These are phyloP conservation scores for Bipolaris victoriae DNA, from an alignment of 2,329 filamentous ascomycete genomes.

Conservation along the genomic window DNA sequence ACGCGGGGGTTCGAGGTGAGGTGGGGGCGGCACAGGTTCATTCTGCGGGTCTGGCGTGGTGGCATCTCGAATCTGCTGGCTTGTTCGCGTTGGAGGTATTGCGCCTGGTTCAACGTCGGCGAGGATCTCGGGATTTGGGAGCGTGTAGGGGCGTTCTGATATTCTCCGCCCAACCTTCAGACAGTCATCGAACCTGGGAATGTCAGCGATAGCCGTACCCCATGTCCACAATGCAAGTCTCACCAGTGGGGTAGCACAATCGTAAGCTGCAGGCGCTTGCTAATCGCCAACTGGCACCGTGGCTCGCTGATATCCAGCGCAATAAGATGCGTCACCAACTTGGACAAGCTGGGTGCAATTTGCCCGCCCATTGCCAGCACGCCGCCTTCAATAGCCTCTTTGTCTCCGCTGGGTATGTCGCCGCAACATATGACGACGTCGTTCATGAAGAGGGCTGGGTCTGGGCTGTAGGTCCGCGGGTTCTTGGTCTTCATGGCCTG, in stretches of 20 bases:
- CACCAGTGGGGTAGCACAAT: slow-evolving; percentile 94
- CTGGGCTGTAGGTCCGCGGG: slow-evolving; percentile 84
- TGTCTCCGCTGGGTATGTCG: slow-evolving; percentile 83
- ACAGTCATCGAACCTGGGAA: slow-evolving; percentile 88
- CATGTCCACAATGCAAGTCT: slow-evolving; percentile 24
- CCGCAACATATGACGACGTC: slow-evolving; percentile 82
- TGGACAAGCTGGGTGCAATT: slow-evolving; percentile 73
- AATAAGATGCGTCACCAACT: slow-evolving; percentile 85
- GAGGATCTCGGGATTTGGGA: slow-evolving; percentile 86
- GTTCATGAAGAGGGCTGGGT: slow-evolving; percentile 88
- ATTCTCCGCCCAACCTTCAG: slow-evolving; percentile 91
- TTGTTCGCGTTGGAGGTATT: slow-evolving; percentile 56
- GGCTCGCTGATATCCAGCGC: slow-evolving; percentile 77
- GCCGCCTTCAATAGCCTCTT: slow-evolving; percentile 89
- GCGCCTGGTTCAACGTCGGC: slow-evolving; percentile 29
- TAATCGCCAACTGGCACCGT: slow-evolving; percentile 68
- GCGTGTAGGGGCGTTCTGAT: slow-evolving; percentile 81
- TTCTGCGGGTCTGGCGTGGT: slow-evolving; percentile 41
- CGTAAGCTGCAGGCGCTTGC: slow-evolving; percentile 73
- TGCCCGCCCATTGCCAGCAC: slow-evolving; percentile 88
- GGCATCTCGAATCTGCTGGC: slow-evolving; percentile 43
- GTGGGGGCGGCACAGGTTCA: slow-evolving; percentile 28
- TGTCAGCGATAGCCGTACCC: slow-evolving; percentile 8
- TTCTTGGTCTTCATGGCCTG: slow-evolving; percentile 73
- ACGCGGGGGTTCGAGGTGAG: slow-evolving; percentile 32